Percentiles rank a stretch among this genome's conserved stretches.
Conservation (phyloP, 306 rosid species). For the Corylus heterophylla region DNA sequence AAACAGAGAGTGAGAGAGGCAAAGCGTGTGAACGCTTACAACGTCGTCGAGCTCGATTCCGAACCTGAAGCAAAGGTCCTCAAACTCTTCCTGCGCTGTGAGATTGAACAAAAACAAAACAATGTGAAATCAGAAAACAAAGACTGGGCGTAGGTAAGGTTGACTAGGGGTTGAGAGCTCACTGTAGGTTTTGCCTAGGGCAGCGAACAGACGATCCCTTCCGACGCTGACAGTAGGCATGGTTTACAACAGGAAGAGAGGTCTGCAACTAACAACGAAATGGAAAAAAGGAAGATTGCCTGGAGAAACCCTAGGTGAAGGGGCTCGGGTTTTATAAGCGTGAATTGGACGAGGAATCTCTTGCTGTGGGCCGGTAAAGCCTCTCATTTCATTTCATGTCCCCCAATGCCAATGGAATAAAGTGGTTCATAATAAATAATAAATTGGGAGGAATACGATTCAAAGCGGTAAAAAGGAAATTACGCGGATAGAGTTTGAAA, state of each 20-base stretch:
- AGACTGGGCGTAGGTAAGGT: not conserved
- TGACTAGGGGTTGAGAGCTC: constrained; percentile 31
- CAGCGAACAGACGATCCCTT: constrained; percentile 76
- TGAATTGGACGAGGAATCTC: too few species aligned
- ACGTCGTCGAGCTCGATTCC: constrained; percentile 96
- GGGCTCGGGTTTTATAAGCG: too few species aligned
- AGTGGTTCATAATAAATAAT: too few species aligned
- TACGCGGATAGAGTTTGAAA: too few species aligned
- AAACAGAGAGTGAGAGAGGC: not conserved
- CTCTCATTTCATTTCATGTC: too few species aligned
- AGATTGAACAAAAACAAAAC: constrained; percentile 18
- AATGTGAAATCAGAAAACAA: not conserved
- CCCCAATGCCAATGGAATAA: too few species aligned
- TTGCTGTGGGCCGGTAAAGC: too few species aligned
- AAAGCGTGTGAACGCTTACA: constrained; percentile 38
- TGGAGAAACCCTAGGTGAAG: not conserved
- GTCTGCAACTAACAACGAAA: constrained; percentile 6
- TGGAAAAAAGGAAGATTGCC: not conserved
- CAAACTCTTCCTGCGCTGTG: constrained; percentile 85
- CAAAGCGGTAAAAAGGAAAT: too few species aligned
- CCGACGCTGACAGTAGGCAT: constrained; percentile 94
- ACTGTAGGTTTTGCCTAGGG: constrained; percentile 76
- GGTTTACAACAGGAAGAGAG: constrained; percentile 24
- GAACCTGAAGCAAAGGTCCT: constrained; percentile 80
- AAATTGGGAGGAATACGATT: too few species aligned